These are phyloP conservation scores for Silene uniflora DNA, from an alignment of 148 eudicot genomes.

Conservation along the genomic window DNA sequence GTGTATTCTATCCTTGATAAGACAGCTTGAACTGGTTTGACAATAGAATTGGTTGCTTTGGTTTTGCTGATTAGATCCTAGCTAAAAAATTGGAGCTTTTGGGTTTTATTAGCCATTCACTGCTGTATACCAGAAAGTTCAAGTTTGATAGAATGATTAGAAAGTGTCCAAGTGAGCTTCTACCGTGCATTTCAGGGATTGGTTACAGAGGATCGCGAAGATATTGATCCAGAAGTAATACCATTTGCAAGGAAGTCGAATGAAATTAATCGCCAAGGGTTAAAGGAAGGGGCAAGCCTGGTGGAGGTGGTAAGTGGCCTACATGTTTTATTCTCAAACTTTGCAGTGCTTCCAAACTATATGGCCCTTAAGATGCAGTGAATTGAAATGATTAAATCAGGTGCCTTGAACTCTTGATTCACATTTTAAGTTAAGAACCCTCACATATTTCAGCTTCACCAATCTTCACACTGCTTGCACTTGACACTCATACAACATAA, in stretches of 20 bases:
- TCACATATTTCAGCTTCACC: background rate
- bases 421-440: background rate
- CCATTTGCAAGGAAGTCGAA: slow-evolving; percentile 86
- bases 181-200: slow-evolving; percentile 49
- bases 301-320: slow-evolving; percentile 76
- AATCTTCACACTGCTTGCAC: background rate
- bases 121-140: slow-evolving; percentile 11
- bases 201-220: slow-evolving; percentile 79
- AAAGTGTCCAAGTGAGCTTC: slow-evolving; percentile 14
- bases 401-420: background rate
- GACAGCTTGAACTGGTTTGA: background rate
- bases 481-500: slow-evolving; percentile 1
- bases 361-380: background rate
- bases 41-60: background rate
- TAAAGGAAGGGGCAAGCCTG: slow-evolving; percentile 83
- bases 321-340: background rate
- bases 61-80: background rate
- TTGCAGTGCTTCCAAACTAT: background rate
- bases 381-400: background rate
- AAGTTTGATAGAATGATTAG: slow-evolving; percentile 1
- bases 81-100: slow-evolving; percentile 9
- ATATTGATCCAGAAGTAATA: slow-evolving; percentile 73
- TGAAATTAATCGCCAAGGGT: slow-evolving; percentile 80
- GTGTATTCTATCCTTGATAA: background rate
- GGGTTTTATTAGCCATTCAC: background rate